phyloP scores from a whole-genome alignment of 1,284 basidiomycete genomes.

The Stygiomarasmius scandens region DNA sequence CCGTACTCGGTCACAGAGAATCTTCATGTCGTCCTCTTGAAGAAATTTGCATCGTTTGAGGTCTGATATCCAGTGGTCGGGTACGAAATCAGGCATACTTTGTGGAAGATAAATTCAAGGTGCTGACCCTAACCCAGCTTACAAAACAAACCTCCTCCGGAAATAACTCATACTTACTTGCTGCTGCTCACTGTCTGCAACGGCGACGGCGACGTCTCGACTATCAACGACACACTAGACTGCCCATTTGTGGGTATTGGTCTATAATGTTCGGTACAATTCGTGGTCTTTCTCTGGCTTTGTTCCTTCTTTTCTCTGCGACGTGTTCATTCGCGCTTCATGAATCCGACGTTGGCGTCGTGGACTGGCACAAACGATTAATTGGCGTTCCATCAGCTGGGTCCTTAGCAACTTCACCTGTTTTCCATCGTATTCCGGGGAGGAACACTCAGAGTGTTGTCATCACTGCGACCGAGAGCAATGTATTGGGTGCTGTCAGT shows the following conservation, averaged over 20 bases:
- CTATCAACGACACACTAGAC: neutral
- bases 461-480: conserved; percentile 73
- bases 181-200: neutral
- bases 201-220: neutral
- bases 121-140: neutral
- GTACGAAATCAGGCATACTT: conserved; percentile 51
- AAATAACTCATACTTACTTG: neutral
- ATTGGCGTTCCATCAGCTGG: conserved; percentile 68
- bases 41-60: conserved; percentile 86
- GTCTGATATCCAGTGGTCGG: conserved; percentile 78
- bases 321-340: conserved; percentile 49
- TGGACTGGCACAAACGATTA: conserved; percentile 84
- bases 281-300: neutral
- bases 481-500: conserved; percentile 80
- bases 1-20: conserved; percentile 85
- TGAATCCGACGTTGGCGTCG: conserved; percentile 76
- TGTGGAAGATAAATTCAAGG: neutral
- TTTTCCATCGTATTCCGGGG: conserved; percentile 49
- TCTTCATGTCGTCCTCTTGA: conserved; percentile 90
- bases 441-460: conserved; percentile 52
- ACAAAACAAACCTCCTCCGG: neutral
- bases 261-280: neutral
- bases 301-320: conserved; percentile 1
- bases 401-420: conserved; percentile 53
- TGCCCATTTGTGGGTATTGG: neutral